Conservation (phyloP, 1,284 basidiomycete genomes). For the Hemileia vastatrix region DNA sequence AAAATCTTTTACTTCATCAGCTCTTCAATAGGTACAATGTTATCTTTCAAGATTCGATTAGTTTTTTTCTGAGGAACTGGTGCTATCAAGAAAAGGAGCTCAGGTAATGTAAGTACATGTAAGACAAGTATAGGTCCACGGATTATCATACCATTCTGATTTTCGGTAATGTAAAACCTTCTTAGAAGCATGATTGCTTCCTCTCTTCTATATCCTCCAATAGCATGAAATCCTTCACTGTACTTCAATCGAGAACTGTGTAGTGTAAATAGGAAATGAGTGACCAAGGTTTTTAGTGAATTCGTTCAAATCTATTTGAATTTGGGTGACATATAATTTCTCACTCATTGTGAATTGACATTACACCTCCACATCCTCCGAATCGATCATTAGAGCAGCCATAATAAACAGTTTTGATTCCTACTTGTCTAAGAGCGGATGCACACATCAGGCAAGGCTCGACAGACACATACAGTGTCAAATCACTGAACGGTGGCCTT, state of each 20-base stretch:
- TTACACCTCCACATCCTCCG: slow-evolving; percentile 90
- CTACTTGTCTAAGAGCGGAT: slow-evolving; percentile 82
- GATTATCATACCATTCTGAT: slow-evolving; percentile 63
- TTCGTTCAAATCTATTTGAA: neutral
- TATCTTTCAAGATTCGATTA: slow-evolving; percentile 37
- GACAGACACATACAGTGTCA: slow-evolving; percentile 92
- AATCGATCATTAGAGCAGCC: slow-evolving; percentile 95
- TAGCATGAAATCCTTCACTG: slow-evolving; percentile 65
- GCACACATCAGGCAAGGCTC: slow-evolving; percentile 99
- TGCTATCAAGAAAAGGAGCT: slow-evolving; percentile 48
- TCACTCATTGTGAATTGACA: slow-evolving; percentile 70
- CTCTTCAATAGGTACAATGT: slow-evolving; percentile 4
- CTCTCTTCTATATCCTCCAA: slow-evolving; percentile 73
- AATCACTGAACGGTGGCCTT: slow-evolving; percentile 55
- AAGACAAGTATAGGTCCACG: slow-evolving; percentile 27
- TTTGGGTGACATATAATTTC: too few species aligned
- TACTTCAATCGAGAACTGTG: slow-evolving; percentile 37
- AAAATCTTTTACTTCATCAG: too few species aligned
- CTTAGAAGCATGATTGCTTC: slow-evolving; percentile 92
- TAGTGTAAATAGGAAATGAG: neutral
- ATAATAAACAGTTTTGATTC: slow-evolving; percentile 81
- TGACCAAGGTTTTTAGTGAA: neutral
- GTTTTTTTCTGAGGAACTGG: slow-evolving; percentile 64
- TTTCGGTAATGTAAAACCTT: slow-evolving; percentile 91
- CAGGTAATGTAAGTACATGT: slow-evolving; percentile 17